Base-by-base conservation (phyloP, 2,329 filamentous ascomycete species). In the Pyrenochaeta sp. region DNA sequence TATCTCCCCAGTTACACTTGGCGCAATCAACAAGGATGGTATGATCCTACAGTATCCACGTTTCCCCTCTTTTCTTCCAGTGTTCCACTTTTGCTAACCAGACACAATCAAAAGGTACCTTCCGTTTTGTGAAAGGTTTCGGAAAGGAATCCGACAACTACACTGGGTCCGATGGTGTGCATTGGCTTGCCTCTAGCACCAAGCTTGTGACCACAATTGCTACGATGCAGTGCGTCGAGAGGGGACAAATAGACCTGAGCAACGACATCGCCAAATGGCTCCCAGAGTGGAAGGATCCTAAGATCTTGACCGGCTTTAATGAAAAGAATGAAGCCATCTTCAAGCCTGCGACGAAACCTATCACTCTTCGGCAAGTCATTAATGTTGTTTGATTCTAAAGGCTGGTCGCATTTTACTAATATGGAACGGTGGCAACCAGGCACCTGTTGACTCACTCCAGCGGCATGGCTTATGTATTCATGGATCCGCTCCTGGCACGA, bases 161-260 rank as follows among this genome's bases (percentile, higher is more conserved):
- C 11, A 29, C 4, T 15, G 17, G 14, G 15, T 36, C 43, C 15
- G 20, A 45, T 20, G 11, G 15, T 21, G 29, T 45, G 31, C 80
- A 80, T 7, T 64, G 59, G 59, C 61, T 65, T 18, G 61, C 63
- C 10, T 63, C 59, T 1, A 56, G 51, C 43, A 66, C 59, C 14
- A 66, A 66, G 39, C 44, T 63, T 4, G 27, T 65, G 10, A 58
- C 57, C 15, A 53, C 43, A 11, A 51, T 66, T 37, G 58, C 60
- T 9, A 54, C 51, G 2, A 33, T 66, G 40, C 62, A 66, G 40
- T 57, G 51, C 43, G 60, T 66, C 2, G 60, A 65, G 46, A 39
- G 52, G 9, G 63, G 58, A 9, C 57, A 56, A 21, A 41, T 65
- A 10, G 39, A 51, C 3, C 48, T 66, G 9, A 51, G 63, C 33